Base-by-base conservation (phyloP, 192 early-diverging fungal species). In the Umbelopsis sp. region DNA sequence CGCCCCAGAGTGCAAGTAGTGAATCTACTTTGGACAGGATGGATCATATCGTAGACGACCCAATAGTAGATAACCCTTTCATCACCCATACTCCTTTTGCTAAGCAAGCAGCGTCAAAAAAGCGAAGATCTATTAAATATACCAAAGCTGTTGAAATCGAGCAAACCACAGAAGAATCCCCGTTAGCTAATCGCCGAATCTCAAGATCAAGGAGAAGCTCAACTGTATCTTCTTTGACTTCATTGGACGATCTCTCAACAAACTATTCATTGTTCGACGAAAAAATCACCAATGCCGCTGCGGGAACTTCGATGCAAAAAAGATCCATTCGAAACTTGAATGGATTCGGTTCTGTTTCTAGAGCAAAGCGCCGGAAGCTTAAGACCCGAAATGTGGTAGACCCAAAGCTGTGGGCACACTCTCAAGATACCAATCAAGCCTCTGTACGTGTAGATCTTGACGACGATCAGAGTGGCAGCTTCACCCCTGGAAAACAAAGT, bases 151-250 rank as follows among this genome's bases (percentile, higher is more conserved):
- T 61, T 35, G 55, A 61, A 35, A 27, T 61, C 3, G 55, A 61
- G 15, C 55, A 41, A 41, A 41, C 37, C 10, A 10, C 27, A 61
- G 30, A 61, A 61, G 55, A 35, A 4, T 61, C 30, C 2, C 55
- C 55, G 1, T 18, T 35, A 10, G 33, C 23, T 18, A 61, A 61
- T 35, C 55, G 55, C 6, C 25, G 7, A 16, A 30, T 27, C 1
- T 61, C 55, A 18, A 23, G 55, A 35, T 61, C 55, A 16, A 61
- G 55, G 33, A 61, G 55, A 61, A 61, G 55, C 30, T 61, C 55
- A 27, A 61, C 55, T 16, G 55, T 61, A 16, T 61, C 55, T n/a
- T 61, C 55, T 61, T 8, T 61, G 16, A 61, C 55, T 4, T 61
- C 55, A 4, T 33, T 16, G 7, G 55, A 61, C 18, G 55, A 61